phyloP scores from a whole-genome alignment of 345 rosid species.

The Linum tenue region DNA sequence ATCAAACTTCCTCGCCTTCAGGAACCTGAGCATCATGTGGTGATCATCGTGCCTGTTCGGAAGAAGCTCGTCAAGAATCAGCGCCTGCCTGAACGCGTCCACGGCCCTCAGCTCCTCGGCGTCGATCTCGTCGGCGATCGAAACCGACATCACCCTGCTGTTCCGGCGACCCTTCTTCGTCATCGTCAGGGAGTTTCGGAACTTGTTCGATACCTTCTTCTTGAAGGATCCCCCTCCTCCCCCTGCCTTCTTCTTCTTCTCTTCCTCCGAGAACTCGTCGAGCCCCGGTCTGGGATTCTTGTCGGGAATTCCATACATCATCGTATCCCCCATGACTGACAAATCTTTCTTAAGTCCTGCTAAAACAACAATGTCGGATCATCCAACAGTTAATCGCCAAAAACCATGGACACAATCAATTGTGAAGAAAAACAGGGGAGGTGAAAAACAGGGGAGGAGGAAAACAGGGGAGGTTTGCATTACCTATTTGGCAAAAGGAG shows the following conservation, averaged over 20 bases:
- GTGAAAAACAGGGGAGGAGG: too few species aligned
- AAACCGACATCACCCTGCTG: slow-evolving; percentile 58
- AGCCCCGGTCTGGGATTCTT: background rate
- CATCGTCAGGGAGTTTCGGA: slow-evolving; percentile 61
- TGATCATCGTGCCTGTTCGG: slow-evolving; percentile 73
- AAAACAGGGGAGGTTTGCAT: too few species aligned
- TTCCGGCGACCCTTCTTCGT: slow-evolving; percentile 51
- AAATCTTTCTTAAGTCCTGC: background rate
- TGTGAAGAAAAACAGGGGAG: too few species aligned
- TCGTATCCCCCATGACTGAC: background rate
- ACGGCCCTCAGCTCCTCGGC: slow-evolving; percentile 74
- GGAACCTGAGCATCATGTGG: slow-evolving; percentile 83
- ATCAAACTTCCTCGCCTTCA: slow-evolving; percentile 84
- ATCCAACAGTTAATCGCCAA: background rate
- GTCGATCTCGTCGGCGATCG: slow-evolving; percentile 50
- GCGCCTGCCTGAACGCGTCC: slow-evolving; percentile 80
- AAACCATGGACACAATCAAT: background rate
- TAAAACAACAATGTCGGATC: background rate
- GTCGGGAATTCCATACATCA: background rate
- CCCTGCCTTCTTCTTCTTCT: slow-evolving; percentile 44
- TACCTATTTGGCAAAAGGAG: too few species aligned
- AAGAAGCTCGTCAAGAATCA: slow-evolving; percentile 66
- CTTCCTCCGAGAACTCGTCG: slow-evolving; percentile 24
- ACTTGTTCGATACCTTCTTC: slow-evolving; percentile 78
- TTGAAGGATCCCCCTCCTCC: slow-evolving; percentile 37